phyloP scores from a whole-genome alignment of 495 filamentous ascomycete species.

The Chaetomium fimeti region DNA sequence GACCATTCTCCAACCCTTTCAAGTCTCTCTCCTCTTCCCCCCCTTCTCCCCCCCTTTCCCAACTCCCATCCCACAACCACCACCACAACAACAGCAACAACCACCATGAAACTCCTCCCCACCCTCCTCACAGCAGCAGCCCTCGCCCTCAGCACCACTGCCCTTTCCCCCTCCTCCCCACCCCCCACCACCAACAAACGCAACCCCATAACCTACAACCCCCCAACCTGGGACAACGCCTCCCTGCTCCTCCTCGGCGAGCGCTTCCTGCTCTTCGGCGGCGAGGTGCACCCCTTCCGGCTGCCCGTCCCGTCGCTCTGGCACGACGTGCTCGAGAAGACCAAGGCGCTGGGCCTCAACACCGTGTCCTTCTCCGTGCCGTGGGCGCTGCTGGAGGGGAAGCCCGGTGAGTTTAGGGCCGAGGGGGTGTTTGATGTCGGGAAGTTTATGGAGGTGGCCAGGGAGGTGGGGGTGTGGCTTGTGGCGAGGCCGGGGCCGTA shows the following conservation, averaged over 20 bases:
- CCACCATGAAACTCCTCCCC: neutral
- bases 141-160: neutral
- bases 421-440: conserved; percentile 68
- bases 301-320: conserved; percentile 70
- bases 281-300: conserved; percentile 72
- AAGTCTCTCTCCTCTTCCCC: neutral
- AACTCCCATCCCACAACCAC: neutral
- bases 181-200: neutral
- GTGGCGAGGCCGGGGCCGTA: conserved; percentile 64
- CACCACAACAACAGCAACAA: neutral
- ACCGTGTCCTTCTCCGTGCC: conserved; percentile 72
- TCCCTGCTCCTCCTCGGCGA: conserved; percentile 71
- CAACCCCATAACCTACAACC: neutral
- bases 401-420: conserved; percentile 63
- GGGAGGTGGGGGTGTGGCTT: conserved; percentile 67
- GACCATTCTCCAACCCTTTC: neutral
- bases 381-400: conserved; percentile 79
- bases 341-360: conserved; percentile 74
- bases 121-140: neutral
- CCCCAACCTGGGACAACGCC: conserved; percentile 61
- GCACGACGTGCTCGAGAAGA: conserved; percentile 76
- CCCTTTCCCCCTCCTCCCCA: neutral
- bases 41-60: neutral
- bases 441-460: conserved; percentile 70
- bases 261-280: conserved; percentile 68